These are phyloP conservation scores for Rhizoclosmatium hyalinum DNA, from an alignment of 371 early-diverging fungal species.

Conservation along the genomic window DNA sequence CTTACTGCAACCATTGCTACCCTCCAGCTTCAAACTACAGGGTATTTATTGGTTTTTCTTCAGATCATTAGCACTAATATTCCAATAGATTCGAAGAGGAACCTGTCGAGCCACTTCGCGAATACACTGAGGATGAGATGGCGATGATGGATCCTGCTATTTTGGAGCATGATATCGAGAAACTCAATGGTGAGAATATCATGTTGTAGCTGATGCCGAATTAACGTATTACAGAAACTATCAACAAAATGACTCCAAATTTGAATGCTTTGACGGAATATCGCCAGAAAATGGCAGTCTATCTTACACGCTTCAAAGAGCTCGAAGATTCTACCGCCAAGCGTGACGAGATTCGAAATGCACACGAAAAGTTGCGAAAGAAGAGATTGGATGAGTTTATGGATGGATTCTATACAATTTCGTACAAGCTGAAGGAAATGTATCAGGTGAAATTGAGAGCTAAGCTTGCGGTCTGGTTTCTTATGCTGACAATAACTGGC, in stretches of 20 bases:
- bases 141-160: slow-evolving; percentile 61
- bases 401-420: slow-evolving; percentile 94
- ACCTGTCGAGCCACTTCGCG: slow-evolving; percentile 47
- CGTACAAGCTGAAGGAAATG: slow-evolving; percentile 98
- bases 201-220: neutral
- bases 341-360: slow-evolving; percentile 77
- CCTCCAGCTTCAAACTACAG: slow-evolving; percentile 69
- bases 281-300: slow-evolving; percentile 77
- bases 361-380: slow-evolving; percentile 81
- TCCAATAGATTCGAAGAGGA: slow-evolving; percentile 46
- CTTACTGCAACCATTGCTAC: slow-evolving; percentile 35
- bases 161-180: slow-evolving; percentile 57
- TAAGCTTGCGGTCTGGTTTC: neutral
- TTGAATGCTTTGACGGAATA: slow-evolving; percentile 89
- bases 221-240: slow-evolving; percentile 54
- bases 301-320: slow-evolving; percentile 72
- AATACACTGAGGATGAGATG: slow-evolving; percentile 66
- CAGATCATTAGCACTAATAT: neutral
- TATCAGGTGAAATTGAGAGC: slow-evolving; percentile 76
- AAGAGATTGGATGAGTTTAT: slow-evolving; percentile 93
- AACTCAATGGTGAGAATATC: slow-evolving; percentile 35
- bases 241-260: slow-evolving; percentile 82
- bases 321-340: slow-evolving; percentile 75
- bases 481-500: neutral
- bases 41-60: slow-evolving; percentile 44